A percentile compares a stretch with the other conserved stretches of the same genome.
Conservation (phyloP, 176 grass and related monocot genomes). For the Coix lacrymajobi region DNA sequence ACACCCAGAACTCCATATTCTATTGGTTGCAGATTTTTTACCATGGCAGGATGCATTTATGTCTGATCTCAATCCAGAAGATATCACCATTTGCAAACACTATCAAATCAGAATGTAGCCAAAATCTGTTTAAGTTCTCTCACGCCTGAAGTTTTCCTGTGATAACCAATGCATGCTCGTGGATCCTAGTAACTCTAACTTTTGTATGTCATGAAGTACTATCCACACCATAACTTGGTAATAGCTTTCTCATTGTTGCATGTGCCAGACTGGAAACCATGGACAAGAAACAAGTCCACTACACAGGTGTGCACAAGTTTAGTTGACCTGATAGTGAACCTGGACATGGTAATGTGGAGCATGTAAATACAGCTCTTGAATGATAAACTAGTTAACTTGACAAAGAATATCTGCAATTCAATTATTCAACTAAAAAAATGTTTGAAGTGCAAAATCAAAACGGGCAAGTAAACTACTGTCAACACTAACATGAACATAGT, state of each 20-base stretch:
- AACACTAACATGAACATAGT: neutral
- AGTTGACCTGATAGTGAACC: neutral
- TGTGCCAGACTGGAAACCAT: constrained; percentile 8
- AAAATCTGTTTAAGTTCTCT: neutral
- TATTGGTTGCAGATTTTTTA: neutral
- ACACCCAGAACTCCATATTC: neutral
- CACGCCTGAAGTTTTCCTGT: neutral
- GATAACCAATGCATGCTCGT: neutral
- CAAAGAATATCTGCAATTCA: neutral
- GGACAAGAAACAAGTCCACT: neutral
- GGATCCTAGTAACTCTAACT: constrained; percentile 39
- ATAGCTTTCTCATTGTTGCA: constrained; percentile 44
- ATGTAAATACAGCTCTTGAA: neutral
- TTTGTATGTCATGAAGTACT: constrained; percentile 9
- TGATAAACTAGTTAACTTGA: neutral
- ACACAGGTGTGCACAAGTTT: neutral
- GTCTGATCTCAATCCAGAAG: neutral
- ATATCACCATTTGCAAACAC: neutral
- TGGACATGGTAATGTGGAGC: neutral
- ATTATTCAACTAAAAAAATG: neutral
- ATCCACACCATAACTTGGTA: constrained; percentile 38
- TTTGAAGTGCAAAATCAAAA: neutral
- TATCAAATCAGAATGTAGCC: neutral
- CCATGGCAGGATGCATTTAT: neutral
- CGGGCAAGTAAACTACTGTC: neutral